These are phyloP conservation scores for Trametes villosa DNA, from an alignment of 768 basidiomycete species.

Conservation along the genomic window DNA sequence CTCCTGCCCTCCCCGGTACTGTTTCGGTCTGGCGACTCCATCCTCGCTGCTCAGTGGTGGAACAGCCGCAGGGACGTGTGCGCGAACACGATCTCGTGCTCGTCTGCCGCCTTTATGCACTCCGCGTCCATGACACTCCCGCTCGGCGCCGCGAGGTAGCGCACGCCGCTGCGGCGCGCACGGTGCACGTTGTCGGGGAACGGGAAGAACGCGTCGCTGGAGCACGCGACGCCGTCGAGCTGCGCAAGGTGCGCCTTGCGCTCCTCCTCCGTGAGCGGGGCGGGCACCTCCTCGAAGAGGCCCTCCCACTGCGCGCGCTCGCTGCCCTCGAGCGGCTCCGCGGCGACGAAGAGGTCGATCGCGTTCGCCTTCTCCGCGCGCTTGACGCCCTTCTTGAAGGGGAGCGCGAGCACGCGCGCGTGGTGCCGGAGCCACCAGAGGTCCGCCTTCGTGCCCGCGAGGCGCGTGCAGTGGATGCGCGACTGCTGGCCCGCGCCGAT, in stretches of 20 bases:
- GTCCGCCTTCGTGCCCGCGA: slow-evolving; percentile 98
- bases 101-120: slow-evolving; percentile 96
- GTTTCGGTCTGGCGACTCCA: slow-evolving; percentile 15
- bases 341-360: slow-evolving; percentile 94
- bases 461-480: slow-evolving; percentile 97
- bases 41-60: too few relatives aligned
- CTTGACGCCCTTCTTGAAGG: slow-evolving; percentile 98
- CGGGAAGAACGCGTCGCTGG: slow-evolving; percentile 99
- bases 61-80: slow-evolving; percentile 89
- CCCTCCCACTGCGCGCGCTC: slow-evolving; percentile 92
- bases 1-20: not conserved
- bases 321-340: slow-evolving; percentile 84
- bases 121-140: slow-evolving; percentile 98
- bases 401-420: slow-evolving; percentile 86
- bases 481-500: slow-evolving; percentile 99
- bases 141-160: slow-evolving; percentile 87
- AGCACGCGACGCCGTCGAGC: slow-evolving; percentile 88
- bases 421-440: slow-evolving; percentile 99
- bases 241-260: slow-evolving; percentile 72
- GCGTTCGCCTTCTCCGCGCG: slow-evolving; percentile 98
- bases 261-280: slow-evolving; percentile 68
- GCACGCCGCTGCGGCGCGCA: slow-evolving; percentile 88
- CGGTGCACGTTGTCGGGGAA: slow-evolving; percentile 98
- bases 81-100: slow-evolving; percentile 88
- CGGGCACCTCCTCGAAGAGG: slow-evolving; percentile 76